Percentiles rank a stretch among this genome's conserved stretches.
phyloP scores from a whole-genome alignment of 331 rosid genomes.

The Quercus lobata region DNA sequence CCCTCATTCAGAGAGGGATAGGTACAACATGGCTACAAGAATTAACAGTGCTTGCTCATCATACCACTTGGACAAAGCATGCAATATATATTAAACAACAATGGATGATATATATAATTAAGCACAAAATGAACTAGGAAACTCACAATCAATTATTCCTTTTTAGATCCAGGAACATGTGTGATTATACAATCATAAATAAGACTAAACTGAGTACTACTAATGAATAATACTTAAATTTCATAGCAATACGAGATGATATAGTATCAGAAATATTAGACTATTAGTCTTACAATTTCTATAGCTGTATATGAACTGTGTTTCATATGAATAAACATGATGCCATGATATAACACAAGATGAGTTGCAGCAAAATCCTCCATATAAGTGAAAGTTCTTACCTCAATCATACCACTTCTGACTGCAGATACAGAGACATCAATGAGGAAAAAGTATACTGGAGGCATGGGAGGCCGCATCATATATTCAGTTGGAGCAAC shows the following conservation, averaged over 20 bases:
- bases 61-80: neutral
- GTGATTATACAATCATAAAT: neutral
- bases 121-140: neutral
- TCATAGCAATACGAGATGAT: neutral
- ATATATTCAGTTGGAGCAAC: slow-evolving; percentile 99
- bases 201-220: neutral
- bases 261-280: neutral
- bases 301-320: neutral
- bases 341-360: neutral
- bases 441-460: slow-evolving; percentile 91
- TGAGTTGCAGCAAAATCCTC: neutral
- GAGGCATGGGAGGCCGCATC: slow-evolving; percentile 99
- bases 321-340: neutral
- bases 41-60: neutral
- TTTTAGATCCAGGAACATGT: neutral
- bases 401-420: slow-evolving; percentile 99
- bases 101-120: neutral
- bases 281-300: slow-evolving; percentile 3
- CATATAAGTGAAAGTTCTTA: slow-evolving; percentile 23
- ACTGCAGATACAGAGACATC: slow-evolving; percentile 92
- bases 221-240: neutral
- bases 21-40: neutral
- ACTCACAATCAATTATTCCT: neutral
- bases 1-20: neutral
- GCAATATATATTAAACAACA: neutral